These are phyloP conservation scores for Penicillium decumbens DNA, from an alignment of 2,329 filamentous ascomycete genomes.

Conservation along the genomic window DNA sequence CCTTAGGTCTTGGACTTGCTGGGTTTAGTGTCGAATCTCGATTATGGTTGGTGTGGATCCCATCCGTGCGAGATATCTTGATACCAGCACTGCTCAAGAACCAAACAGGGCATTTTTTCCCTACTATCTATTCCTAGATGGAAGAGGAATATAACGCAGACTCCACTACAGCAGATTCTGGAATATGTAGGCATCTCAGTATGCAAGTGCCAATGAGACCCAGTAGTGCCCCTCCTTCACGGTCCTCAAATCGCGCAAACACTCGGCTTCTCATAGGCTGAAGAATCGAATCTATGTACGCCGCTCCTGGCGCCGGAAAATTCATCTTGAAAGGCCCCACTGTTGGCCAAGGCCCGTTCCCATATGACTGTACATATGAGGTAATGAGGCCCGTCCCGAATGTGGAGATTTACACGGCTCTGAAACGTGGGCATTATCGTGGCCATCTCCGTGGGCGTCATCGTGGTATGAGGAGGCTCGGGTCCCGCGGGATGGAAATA, in stretches of 20 bases:
- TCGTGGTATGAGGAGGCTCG: background rate
- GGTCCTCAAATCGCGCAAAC: conserved; percentile 19
- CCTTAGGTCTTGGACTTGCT: background rate
- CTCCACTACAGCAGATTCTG: conserved; percentile 9
- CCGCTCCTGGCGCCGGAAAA: conserved; percentile 23
- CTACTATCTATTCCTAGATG: background rate
- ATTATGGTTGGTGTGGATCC: background rate
- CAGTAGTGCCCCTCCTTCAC: conserved; percentile 18
- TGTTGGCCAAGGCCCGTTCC: background rate
- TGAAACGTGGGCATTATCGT: conserved; percentile 6
- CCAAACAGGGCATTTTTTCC: background rate
- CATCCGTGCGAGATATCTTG: background rate
- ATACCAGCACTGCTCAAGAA: background rate
- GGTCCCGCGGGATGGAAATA: background rate
- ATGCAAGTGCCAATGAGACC: conserved; percentile 18
- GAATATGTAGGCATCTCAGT: conserved; percentile 6
- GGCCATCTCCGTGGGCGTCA: background rate
- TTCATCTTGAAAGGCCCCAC: conserved; percentile 2
- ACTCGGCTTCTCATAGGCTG: conserved; percentile 17
- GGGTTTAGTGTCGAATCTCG: background rate
- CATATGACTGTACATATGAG: conserved; percentile 13
- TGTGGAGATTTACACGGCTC: conserved; percentile 11
- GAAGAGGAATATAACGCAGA: background rate
- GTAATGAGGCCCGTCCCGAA: conserved; percentile 22
- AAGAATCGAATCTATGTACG: conserved; percentile 6